phyloP scores from a whole-genome alignment of 768 basidiomycete genomes.

The Calvatia gigantea region DNA sequence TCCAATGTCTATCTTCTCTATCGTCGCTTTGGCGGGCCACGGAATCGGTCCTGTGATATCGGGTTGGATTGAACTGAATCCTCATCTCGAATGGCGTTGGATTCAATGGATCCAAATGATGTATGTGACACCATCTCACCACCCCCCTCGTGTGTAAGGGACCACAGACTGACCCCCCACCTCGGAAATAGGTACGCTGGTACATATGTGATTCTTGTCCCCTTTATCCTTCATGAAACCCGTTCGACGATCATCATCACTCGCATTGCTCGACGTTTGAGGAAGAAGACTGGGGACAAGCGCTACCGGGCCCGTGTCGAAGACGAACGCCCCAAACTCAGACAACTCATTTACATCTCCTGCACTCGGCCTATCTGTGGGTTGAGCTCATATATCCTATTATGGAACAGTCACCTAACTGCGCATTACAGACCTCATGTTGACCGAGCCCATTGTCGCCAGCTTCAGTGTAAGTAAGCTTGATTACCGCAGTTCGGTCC shows the following conservation, averaged over 20 bases:
- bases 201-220: conserved; percentile 32
- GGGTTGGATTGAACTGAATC: conserved; percentile 64
- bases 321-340: conserved; percentile 46
- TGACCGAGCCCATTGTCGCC: conserved; percentile 69
- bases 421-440: conserved; percentile 47
- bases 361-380: conserved; percentile 65
- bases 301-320: conserved; percentile 55
- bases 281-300: conserved; percentile 57
- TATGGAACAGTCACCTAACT: neutral
- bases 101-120: conserved; percentile 80
- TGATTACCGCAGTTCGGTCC: no score
- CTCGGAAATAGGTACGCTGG: conserved; percentile 15
- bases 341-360: conserved; percentile 57
- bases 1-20: conserved; percentile 70
- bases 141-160: neutral
- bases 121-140: conserved; percentile 30
- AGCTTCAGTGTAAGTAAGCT: conserved; percentile 58
- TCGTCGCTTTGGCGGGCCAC: conserved; percentile 54
- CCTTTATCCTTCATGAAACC: conserved; percentile 64
- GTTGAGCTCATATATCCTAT: conserved; percentile 22
- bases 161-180: neutral
- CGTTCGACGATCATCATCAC: conserved; percentile 63
- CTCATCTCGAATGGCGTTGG: conserved; percentile 69
- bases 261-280: conserved; percentile 49
- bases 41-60: conserved; percentile 62